Evolutionary conservation across 2,329 filamentous ascomycete genomes (phyloP), one percentile per base, ranked within the genome.

Genomic region (Hymenoscyphus fructigenus): DNA sequence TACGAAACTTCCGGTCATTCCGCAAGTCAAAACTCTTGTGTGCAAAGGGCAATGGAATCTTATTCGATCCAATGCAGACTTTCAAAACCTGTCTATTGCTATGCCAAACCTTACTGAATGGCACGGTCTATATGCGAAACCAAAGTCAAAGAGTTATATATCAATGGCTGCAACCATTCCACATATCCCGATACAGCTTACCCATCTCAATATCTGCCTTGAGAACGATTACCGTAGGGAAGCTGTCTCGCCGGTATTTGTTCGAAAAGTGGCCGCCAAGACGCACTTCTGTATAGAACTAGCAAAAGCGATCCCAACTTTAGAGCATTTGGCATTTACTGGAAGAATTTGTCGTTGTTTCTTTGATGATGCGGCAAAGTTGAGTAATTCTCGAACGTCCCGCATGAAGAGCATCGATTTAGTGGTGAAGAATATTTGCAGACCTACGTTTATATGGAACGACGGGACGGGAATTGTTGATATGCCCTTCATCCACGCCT

Each of bases 21-120:
- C 75, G 26, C 84, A 84, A 2, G 83, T 92, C 36, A 83, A 83
- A 61, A 91, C 88, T 0, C 81, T 92, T 23, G 85, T 92, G 55
- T 89, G 89, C 76, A 88, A 89, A 71, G 90, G 90, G 6, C 88
- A 91, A 69, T 93, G 90, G 90, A 92, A 92, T 72, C 81, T 92
- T 32, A 89, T 91, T 75, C 82, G 90, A 57, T 80, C 83, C 17
- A 79, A 84, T 55, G 78, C 80, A 20, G 88, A 92, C 75, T 92
- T 90, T 76, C 77, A 81, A 63, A 82, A 81, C 60, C 82, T 93
- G 59, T 80, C 86, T 23, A 76, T 78, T 14, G 88, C 89, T 5
- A 75, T 92, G 55, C 90, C 90, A 1, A 87, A 85, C 66, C 77
- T 92, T 17, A 78, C 75, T n/a, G 82, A 84, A 72, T 82, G 80